Evolutionary conservation across 2,329 filamentous ascomycete genomes (phyloP), one percentile per base, ranked within the genome.

Genomic region (Kalmusia sp.): DNA sequence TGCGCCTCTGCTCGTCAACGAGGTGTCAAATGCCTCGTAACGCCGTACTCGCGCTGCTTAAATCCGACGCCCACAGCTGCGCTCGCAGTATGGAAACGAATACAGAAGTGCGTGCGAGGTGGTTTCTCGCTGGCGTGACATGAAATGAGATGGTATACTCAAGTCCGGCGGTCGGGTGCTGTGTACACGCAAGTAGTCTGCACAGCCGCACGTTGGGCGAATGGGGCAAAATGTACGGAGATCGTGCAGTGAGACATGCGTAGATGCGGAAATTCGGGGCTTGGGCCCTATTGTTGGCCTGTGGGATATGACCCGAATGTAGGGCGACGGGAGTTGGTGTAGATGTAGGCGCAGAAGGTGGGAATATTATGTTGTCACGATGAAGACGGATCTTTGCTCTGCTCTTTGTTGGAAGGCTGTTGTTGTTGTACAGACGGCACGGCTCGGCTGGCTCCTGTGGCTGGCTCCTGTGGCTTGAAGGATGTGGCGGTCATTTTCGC

Each of bases 191-290:
- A 15, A 14, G 4, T 6, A 43, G 39, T 43, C 39, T 46, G 43
- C 43, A 46, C 43, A 46, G 43, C 43, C 43, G 43, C 43, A 46
- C 25, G 21, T 19, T 19, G 27, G n/a, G 40, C 41, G 41, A 46
- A 46, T 35, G 30, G 43, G 43, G 43, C 43, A 34, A 46, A 14
- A 30, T 3, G 21, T 24, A 35, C 43, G 43, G 43, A 46, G 30
- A 46, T 46, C 28, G 19, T 15, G 43, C 19, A 25, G 43, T 35
- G 43, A 46, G 43, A 46, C 43, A 46, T 46, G 30, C 30, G 12
- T 27, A 12, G 28, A 46, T 22, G 30, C 43, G 43, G 43, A 46
- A 35, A 46, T 46, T 46, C 43, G 43, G 24, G 28, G 21, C n/a
- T n/a, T n/a, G n/a, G n/a, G n/a, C n/a, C n/a, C n/a, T n/a, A n/a